A percentile compares a stretch with the other conserved stretches of the same genome.
phyloP scores from a whole-genome alignment of 306 rosid genomes.

The Leucaena leucocephala region DNA sequence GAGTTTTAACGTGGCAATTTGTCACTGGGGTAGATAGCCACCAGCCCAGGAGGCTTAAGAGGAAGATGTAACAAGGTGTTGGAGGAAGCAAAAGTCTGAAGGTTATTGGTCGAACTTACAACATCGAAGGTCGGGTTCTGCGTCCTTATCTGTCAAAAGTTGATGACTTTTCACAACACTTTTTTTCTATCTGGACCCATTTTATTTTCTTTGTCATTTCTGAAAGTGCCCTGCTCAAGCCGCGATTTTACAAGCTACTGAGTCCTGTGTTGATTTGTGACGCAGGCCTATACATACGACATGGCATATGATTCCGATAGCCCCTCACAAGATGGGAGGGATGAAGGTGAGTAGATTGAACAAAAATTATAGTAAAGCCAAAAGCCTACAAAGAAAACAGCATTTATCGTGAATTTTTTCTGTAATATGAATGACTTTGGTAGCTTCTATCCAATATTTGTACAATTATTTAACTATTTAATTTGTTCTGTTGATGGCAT shows the following conservation, averaged over 20 bases:
- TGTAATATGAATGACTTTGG: neutral
- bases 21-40: constrained; percentile 11
- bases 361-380: neutral
- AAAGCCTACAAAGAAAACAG: neutral
- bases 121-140: constrained; percentile 14
- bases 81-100: neutral
- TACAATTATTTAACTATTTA: neutral
- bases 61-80: neutral
- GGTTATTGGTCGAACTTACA: neutral
- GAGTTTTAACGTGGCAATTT: constrained; percentile 29
- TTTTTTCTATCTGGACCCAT: neutral
- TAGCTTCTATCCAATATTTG: neutral
- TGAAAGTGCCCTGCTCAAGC: constrained; percentile 21
- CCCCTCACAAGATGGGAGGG: constrained; percentile 78
- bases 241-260: constrained; percentile 29
- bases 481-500: neutral
- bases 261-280: constrained; percentile 26
- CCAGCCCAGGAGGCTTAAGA: neutral
- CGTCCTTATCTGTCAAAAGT: neutral
- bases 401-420: neutral
- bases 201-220: neutral
- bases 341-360: constrained; percentile 64
- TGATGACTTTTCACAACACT: neutral
- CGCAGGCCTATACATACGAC: constrained; percentile 33
- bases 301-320: constrained; percentile 79